Percentiles rank a stretch among this genome's conserved stretches.
phyloP scores from a whole-genome alignment of 768 basidiomycete species.

The Pleurotus ostreatus region DNA sequence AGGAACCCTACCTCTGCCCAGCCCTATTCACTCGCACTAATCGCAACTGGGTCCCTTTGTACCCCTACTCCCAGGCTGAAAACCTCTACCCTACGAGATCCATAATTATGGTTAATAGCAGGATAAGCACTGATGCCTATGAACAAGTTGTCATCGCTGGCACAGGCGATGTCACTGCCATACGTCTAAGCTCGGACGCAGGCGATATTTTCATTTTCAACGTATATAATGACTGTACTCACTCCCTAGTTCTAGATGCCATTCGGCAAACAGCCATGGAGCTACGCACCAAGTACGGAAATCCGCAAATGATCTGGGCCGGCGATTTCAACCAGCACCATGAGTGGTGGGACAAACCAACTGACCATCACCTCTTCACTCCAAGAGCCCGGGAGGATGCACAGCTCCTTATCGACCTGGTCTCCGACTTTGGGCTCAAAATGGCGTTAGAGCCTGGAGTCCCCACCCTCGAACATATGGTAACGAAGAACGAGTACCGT shows the following conservation, averaged over 20 bases:
- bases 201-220: slow-evolving; percentile 21
- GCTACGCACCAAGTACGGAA: not conserved
- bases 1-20: slow-evolving; percentile 27
- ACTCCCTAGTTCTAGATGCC: slow-evolving; percentile 4
- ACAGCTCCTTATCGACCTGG: slow-evolving; percentile 21
- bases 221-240: slow-evolving; percentile 19
- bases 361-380: slow-evolving; percentile 32
- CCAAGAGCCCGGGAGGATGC: slow-evolving; percentile 14
- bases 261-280: not conserved
- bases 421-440: slow-evolving; percentile 21
- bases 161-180: slow-evolving; percentile 20
- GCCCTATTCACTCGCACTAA: not conserved
- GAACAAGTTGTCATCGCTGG: slow-evolving; percentile 14
- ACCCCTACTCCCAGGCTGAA: not conserved
- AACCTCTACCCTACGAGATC: slow-evolving; percentile 9
- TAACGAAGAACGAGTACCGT: slow-evolving; percentile 28
- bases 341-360: slow-evolving; percentile 31
- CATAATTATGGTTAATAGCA: slow-evolving; percentile 19
- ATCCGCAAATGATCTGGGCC: slow-evolving; percentile 21
- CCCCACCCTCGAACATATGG: slow-evolving; percentile 27
- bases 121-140: slow-evolving; percentile 15
- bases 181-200: slow-evolving; percentile 14
- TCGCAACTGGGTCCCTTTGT: not conserved
- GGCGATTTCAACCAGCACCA: slow-evolving; percentile 41
- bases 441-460: slow-evolving; percentile 28